Base-by-base conservation (phyloP, 306 rosid species). In the Corylus americana region DNA sequence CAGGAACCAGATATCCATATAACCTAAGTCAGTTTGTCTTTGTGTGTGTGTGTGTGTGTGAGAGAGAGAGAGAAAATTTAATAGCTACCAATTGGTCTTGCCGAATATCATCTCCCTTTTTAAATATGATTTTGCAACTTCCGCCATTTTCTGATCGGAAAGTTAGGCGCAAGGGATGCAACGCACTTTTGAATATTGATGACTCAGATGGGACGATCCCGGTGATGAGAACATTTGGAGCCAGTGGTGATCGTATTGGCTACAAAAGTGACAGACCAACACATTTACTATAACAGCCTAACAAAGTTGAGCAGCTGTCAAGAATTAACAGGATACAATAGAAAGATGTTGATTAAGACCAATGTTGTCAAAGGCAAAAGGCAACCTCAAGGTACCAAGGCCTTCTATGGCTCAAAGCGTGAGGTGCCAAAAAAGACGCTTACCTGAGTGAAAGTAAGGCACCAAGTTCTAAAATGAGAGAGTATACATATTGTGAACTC, bases 101-200 rank as follows among this genome's bases (percentile, higher is more conserved):
- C 75, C 99, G 97, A 87, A 95, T 48, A 82, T 93, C 99, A 75
- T 95, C 99, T 25, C 99, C 98, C 90, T 95, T 95, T 81, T 95
- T 95, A 77, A 93, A 95, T 47, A 93, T 95, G 68, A 93, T 79
- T 89, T 87, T 90, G 80, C 90, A 80, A 70, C 85, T 95, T 80
- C 97, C 98, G 18, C 93, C 96, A 82, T 86, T 90, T 73, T 85
- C 97, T 59, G 96, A 84, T 85, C 93, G 86, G 82, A 95, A 93
- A 79, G 97, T 88, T 81, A 95, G 93, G 45, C 99, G 97, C 88
- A 95, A 73, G 76, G 99, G 99, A 88, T 95, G 97, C 80, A 93
- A 67, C 77, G 97, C 97, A 91, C 99, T 93, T 87, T 89, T 95
- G 85, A 95, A 95, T 81, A 95, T 93, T 51, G 99, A 91, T 74